Evolutionary conservation across 176 grass and related monocot genomes (phyloP).

Genomic region (Dendrocalamus sinicus): DNA sequence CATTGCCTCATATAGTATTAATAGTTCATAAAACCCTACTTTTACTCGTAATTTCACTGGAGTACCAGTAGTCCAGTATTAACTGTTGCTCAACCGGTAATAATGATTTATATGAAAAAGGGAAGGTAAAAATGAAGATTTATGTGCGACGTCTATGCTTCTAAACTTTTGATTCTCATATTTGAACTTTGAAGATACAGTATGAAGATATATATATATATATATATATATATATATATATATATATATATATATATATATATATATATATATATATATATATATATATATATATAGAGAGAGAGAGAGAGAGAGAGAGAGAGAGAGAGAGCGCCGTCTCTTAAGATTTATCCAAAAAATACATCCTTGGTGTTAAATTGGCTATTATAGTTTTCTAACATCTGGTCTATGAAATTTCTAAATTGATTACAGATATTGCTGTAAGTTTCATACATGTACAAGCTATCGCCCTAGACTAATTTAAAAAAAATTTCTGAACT

Average conservation of each 20-base stretch:
- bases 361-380: background rate
- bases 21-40: background rate
- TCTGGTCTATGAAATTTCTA: background rate
- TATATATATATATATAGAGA: too few species aligned
- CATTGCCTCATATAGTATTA: background rate
- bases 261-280: too few species aligned
- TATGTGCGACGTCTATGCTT: background rate
- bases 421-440: constrained; percentile 4
- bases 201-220: background rate
- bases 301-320: too few species aligned
- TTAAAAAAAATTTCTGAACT: background rate
- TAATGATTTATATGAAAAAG: background rate
- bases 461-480: background rate
- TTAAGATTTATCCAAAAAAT: background rate
- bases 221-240: too few species aligned
- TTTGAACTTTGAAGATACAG: background rate
- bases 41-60: background rate
- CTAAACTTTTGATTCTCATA: background rate
- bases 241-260: too few species aligned
- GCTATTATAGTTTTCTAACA: background rate
- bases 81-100: background rate
- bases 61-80: background rate
- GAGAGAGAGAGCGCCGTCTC: background rate
- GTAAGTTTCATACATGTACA: background rate
- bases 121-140: background rate